Percentiles rank a stretch among this genome's conserved stretches.
phyloP scores from a whole-genome alignment of 768 basidiomycete species.

The Ramaria sp. region DNA sequence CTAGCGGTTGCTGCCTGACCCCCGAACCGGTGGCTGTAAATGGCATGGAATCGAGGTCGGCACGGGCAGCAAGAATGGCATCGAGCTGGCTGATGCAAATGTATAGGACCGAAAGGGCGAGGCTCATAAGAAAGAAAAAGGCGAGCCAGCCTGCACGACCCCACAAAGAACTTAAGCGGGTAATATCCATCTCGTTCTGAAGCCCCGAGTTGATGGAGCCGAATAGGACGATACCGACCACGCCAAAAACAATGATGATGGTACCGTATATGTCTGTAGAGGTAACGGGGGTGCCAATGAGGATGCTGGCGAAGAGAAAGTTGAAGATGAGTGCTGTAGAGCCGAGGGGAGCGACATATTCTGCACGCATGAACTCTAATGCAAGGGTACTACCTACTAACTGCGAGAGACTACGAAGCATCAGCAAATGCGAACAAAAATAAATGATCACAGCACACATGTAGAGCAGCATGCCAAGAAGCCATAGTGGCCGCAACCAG shows the following conservation, averaged over 20 bases:
- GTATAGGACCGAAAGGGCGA: conserved; percentile 54
- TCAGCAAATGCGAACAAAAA: neutral
- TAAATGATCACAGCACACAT: conserved; percentile 41
- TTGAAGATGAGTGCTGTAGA: conserved; percentile 94
- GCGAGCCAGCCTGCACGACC: conserved; percentile 79
- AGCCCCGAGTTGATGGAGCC: conserved; percentile 79
- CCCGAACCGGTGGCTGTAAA: conserved; percentile 31
- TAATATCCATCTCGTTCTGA: conserved; percentile 58
- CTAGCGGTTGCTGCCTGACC: neutral
- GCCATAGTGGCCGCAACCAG: conserved; percentile 80
- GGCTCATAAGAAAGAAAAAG: conserved; percentile 75
- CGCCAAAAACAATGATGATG: conserved; percentile 69
- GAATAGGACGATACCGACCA: conserved; percentile 81
- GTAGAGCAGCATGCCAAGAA: conserved; percentile 89
- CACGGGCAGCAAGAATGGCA: conserved; percentile 55
- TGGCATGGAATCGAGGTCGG: conserved; percentile 55
- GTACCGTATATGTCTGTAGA: conserved; percentile 80
- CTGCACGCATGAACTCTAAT: conserved; percentile 80
- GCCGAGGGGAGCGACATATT: conserved; percentile 94
- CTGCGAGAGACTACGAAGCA: conserved; percentile 55
- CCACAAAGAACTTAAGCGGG: conserved; percentile 77
- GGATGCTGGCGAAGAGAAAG: conserved; percentile 85
- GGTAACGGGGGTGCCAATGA: conserved; percentile 79
- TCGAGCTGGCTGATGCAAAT: conserved; percentile 66
- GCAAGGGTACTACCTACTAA: conserved; percentile 82